phyloP scores from a whole-genome alignment of 305 asterid genomes.

The Fraxinus albicans region DNA sequence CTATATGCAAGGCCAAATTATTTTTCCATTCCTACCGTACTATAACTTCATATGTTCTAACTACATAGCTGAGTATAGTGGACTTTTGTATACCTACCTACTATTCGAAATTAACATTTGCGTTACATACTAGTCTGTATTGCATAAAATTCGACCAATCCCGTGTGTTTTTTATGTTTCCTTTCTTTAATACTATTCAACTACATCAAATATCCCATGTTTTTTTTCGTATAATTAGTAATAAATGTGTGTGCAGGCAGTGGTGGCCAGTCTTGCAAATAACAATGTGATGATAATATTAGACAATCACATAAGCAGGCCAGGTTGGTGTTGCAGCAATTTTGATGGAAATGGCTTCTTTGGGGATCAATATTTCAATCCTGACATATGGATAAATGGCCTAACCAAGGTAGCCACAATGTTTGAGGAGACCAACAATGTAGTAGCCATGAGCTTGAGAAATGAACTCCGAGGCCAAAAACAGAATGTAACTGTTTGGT shows the following conservation, averaged over 20 bases:
- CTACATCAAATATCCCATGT: not conserved
- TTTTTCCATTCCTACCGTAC: not conserved
- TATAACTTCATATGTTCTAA: not conserved
- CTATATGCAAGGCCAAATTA: not conserved
- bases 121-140: not conserved
- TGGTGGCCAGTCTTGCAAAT: conserved; percentile 73
- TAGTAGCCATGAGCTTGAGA: conserved; percentile 85
- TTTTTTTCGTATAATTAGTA: not conserved
- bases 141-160: not conserved
- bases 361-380: conserved; percentile 71
- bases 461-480: conserved; percentile 83
- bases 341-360: conserved; percentile 91
- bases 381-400: conserved; percentile 75
- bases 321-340: conserved; percentile 94
- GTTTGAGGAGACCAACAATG: conserved; percentile 50
- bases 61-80: not conserved
- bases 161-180: not conserved
- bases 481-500: conserved; percentile 80
- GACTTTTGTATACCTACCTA: not conserved
- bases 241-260: conserved; percentile 49
- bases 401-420: conserved; percentile 67
- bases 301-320: conserved; percentile 90
- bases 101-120: no score
- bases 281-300: conserved; percentile 74
- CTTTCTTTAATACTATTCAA: not conserved